A percentile compares a stretch with the other conserved stretches of the same genome.
phyloP scores from a whole-genome alignment of 2,329 filamentous ascomycete genomes.

The Fusarium torreyae region DNA sequence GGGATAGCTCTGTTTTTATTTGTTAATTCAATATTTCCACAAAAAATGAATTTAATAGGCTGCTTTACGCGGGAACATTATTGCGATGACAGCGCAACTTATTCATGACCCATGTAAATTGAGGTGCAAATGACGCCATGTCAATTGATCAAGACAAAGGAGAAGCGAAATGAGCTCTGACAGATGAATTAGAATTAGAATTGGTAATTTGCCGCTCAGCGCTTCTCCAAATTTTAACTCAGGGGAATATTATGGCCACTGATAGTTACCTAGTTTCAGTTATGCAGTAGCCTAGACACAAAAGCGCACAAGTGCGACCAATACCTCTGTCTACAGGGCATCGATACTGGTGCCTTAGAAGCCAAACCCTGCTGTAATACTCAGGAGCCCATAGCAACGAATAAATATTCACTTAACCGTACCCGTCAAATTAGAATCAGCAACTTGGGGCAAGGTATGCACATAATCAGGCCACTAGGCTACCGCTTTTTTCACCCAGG shows the following conservation, averaged over 20 bases:
- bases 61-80: no score
- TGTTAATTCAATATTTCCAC: no score
- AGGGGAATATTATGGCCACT: no score
- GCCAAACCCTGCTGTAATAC: conserved; percentile 20
- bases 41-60: no score
- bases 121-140: neutral
- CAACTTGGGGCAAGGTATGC: conserved; percentile 18
- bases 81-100: no score
- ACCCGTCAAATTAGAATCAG: conserved; percentile 26
- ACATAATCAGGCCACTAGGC: conserved; percentile 36
- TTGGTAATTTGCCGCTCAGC: no score
- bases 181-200: neutral
- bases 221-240: no score
- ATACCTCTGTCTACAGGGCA: no score
- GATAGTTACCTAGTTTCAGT: neutral
- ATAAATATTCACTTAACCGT: conserved; percentile 29
- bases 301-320: neutral
- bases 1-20: no score
- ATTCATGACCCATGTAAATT: no score
- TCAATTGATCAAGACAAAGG: conserved; percentile 26
- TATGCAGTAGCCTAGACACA: conserved; percentile 8
- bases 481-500: conserved; percentile 40
- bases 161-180: conserved; percentile 25
- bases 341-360: neutral
- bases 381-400: conserved; percentile 27